phyloP scores from a whole-genome alignment of 2,329 filamentous ascomycete species.

The Diaporthe helianthi region DNA sequence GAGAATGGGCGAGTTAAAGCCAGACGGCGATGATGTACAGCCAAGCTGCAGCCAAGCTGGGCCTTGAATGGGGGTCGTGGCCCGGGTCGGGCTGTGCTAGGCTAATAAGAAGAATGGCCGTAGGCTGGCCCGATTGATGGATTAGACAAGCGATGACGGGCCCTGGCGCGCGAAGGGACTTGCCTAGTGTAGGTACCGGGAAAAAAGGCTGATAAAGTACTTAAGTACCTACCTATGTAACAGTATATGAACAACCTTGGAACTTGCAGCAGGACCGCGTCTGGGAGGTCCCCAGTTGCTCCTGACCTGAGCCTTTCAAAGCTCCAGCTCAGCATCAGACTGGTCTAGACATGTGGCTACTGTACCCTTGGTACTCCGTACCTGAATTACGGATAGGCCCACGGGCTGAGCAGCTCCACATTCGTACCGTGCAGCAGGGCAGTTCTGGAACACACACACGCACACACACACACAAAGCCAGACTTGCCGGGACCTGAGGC shows the following conservation, averaged over 20 bases:
- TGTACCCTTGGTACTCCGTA: background rate
- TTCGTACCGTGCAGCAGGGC: background rate
- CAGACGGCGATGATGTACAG: conserved; percentile 7
- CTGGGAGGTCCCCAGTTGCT: conserved; percentile 22
- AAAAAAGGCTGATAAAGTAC: too few species aligned
- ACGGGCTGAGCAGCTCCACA: conserved; percentile 10
- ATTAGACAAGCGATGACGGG: conserved; percentile 19
- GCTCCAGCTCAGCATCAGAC: background rate
- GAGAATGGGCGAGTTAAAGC: background rate
- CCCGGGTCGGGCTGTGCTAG: conserved; percentile 4
- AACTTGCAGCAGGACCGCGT: conserved; percentile 15
- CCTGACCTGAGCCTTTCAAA: background rate
- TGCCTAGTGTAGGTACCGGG: too few species aligned
- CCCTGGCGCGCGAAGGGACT: conserved; percentile 10
- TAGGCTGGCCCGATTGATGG: conserved; percentile 11
- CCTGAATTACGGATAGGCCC: background rate
- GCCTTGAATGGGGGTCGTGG: background rate
- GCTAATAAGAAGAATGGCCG: background rate
- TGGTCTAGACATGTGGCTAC: too few species aligned
- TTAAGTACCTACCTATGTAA: too few species aligned
- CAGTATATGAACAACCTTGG: too few species aligned
- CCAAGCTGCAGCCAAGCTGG: conserved; percentile 18
- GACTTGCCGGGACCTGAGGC: background rate
- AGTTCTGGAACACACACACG: background rate
- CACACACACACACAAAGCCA: background rate